These are phyloP conservation scores for Aaosphaeria pasadenensis DNA, from an alignment of 2,329 filamentous ascomycete genomes.

Conservation along the genomic window DNA sequence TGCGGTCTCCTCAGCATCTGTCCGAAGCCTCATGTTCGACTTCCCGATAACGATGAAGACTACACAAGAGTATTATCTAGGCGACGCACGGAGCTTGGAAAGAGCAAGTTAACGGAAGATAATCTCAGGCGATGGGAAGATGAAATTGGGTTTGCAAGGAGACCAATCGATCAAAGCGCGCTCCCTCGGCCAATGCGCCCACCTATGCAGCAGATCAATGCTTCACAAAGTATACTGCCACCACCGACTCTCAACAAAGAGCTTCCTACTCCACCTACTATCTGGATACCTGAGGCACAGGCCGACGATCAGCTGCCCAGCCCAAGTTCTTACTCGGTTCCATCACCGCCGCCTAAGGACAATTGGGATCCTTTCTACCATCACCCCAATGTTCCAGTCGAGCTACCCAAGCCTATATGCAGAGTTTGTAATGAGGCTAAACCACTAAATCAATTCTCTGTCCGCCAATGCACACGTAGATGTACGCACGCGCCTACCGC, in stretches of 20 bases:
- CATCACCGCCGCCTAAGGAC: background rate
- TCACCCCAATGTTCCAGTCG: background rate
- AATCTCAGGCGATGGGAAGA: constrained; percentile 13
- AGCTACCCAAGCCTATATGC: constrained; percentile 9
- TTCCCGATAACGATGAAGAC: background rate
- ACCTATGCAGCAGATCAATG: background rate
- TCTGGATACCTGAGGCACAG: constrained; percentile 4
- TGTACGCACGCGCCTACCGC: constrained; percentile 29
- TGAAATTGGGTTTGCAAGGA: constrained; percentile 8
- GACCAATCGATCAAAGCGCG: constrained; percentile 5
- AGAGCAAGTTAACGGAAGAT: constrained; percentile 5
- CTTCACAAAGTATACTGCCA: background rate
- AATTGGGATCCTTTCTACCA: background rate
- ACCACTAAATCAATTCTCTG: constrained; percentile 16
- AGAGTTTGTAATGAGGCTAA: constrained; percentile 23
- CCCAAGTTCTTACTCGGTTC: background rate
- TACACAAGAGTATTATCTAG: background rate
- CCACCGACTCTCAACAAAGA: background rate
- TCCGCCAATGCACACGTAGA: constrained; percentile 16
- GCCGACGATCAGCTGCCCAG: background rate
- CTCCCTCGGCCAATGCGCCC: background rate
- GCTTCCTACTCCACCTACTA: background rate
- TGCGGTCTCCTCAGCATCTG: background rate
- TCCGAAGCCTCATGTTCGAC: background rate
- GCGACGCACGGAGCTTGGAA: background rate